Evolutionary conservation across 2,329 filamentous ascomycete genomes (phyloP).

Genomic region (Calonectria pauciramosa): DNA sequence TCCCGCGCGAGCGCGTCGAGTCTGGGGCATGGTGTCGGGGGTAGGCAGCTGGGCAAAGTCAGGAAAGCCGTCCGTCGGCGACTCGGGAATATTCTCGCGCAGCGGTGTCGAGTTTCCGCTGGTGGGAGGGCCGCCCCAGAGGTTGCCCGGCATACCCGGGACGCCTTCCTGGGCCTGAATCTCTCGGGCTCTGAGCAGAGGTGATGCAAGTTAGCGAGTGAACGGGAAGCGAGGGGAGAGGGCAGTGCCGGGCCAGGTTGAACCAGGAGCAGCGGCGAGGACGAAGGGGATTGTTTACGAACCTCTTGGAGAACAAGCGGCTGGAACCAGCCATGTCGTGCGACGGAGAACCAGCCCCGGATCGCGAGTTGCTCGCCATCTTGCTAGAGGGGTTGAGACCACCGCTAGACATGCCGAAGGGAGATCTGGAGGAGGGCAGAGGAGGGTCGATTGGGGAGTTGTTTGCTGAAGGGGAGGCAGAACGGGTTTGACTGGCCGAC

Average conservation of each 20-base stretch:
- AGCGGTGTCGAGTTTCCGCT: slow-evolving; percentile 97
- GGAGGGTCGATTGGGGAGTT: slow-evolving; percentile 85
- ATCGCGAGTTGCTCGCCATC: slow-evolving; percentile 74
- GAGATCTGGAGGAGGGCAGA: slow-evolving; percentile 75
- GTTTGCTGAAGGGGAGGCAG: slow-evolving; percentile 83
- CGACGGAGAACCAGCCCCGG: slow-evolving; percentile 95
- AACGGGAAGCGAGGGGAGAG: background rate
- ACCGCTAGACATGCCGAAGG: slow-evolving; percentile 75
- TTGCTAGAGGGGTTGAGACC: slow-evolving; percentile 71
- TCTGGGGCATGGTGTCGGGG: slow-evolving; percentile 75
- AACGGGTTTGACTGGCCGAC: slow-evolving; percentile 77
- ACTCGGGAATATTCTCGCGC: slow-evolving; percentile 97
- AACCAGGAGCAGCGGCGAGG: slow-evolving; percentile 26
- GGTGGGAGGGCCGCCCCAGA: slow-evolving; percentile 96
- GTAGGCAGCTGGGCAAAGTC: slow-evolving; percentile 84
- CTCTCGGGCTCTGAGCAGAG: slow-evolving; percentile 83
- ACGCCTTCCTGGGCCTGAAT: slow-evolving; percentile 97
- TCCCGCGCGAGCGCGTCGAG: slow-evolving; percentile 88
- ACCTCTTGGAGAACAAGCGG: slow-evolving; percentile 94
- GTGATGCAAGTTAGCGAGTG: slow-evolving; percentile 33
- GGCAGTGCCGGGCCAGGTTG: background rate
- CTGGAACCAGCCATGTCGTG: slow-evolving; percentile 83
- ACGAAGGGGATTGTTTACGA: slow-evolving; percentile 54
- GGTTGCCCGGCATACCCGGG: slow-evolving; percentile 74
- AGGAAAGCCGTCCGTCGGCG: slow-evolving; percentile 94